A percentile compares a stretch with the other conserved stretches of the same genome.
These are phyloP conservation scores for Eucalyptus erythrocorys DNA, from an alignment of 345 rosid genomes.

Conservation along the genomic window DNA sequence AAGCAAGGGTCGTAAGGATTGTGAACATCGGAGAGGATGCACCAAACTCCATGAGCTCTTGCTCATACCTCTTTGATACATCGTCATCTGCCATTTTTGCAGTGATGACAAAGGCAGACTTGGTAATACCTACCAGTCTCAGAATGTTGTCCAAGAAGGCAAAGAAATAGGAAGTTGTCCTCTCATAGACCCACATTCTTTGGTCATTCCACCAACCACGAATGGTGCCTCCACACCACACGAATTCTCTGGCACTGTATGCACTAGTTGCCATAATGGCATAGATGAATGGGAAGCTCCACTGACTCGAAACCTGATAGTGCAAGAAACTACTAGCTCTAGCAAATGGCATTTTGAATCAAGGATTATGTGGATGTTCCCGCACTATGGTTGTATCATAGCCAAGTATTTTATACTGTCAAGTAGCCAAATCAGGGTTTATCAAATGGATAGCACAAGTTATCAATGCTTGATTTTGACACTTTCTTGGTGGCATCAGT, in stretches of 20 bases:
- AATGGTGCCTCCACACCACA: constrained; percentile 17
- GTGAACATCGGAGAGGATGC: constrained; percentile 28
- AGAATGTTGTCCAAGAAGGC: constrained; percentile 14
- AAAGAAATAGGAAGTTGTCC: constrained; percentile 30
- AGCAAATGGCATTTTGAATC: background rate
- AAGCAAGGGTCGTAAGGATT: constrained; percentile 20
- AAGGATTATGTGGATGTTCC: background rate
- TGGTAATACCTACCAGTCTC: constrained; percentile 7
- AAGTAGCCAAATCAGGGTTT: background rate
- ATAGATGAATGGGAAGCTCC: constrained; percentile 23
- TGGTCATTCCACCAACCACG: constrained; percentile 32
- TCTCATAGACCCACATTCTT: constrained; percentile 26
- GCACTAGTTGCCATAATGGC: constrained; percentile 1
- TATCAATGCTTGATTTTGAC: background rate
- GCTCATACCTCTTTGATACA: constrained; percentile 4
- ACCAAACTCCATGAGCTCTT: constrained; percentile 25
- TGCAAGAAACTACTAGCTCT: background rate
- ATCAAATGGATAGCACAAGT: background rate
- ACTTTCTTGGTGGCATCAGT: background rate
- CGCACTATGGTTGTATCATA: background rate
- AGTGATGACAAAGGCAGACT: constrained; percentile 20
- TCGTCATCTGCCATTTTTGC: constrained; percentile 19
- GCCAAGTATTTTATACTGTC: background rate
- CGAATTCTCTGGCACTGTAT: constrained; percentile 13
- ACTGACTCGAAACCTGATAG: constrained; percentile 14